A percentile compares a stretch with the other conserved stretches of the same genome.
Evolutionary conservation across 257 asterid species (phyloP).

Genomic region (Coffea canephora): DNA sequence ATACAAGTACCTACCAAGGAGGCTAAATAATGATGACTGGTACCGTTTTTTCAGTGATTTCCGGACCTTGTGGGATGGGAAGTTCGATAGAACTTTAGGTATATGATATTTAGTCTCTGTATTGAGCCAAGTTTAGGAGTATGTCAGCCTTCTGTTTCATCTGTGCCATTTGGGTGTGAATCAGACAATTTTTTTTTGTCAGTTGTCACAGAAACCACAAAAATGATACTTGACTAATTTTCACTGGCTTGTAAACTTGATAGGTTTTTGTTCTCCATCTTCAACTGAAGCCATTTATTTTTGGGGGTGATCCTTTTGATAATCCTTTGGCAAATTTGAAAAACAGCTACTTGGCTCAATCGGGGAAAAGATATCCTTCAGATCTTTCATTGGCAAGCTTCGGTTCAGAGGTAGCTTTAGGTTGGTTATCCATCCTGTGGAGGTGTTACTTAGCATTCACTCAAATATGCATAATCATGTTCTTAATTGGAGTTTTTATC

Average conservation of each 20-base stretch:
- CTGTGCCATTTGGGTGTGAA: background rate
- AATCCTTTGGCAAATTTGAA: conserved; percentile 19
- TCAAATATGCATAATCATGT: background rate
- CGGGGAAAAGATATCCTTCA: conserved; percentile 10
- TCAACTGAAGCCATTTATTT: conserved; percentile 25
- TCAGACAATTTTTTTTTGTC: background rate
- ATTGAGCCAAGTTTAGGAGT: background rate
- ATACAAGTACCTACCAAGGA: background rate
- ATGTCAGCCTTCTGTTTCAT: background rate
- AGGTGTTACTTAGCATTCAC: background rate
- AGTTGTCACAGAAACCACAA: too few relatives aligned
- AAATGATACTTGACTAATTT: background rate
- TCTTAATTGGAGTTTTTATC: background rate
- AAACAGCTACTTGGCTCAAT: conserved; percentile 4
- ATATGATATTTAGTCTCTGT: background rate
- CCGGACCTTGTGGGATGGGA: too few relatives aligned
- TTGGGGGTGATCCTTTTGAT: conserved; percentile 13
- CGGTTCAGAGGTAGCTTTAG: conserved; percentile 25
- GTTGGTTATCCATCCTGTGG: conserved; percentile 18
- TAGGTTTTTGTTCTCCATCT: conserved; percentile 19
- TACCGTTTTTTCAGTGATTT: background rate
- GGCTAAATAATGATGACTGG: background rate
- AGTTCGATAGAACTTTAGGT: too few relatives aligned
- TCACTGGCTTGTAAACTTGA: background rate
- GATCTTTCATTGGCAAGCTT: conserved; percentile 23